Conservation (phyloP, 768 basidiomycete species). For the Tricholoma bakamatsutake region DNA sequence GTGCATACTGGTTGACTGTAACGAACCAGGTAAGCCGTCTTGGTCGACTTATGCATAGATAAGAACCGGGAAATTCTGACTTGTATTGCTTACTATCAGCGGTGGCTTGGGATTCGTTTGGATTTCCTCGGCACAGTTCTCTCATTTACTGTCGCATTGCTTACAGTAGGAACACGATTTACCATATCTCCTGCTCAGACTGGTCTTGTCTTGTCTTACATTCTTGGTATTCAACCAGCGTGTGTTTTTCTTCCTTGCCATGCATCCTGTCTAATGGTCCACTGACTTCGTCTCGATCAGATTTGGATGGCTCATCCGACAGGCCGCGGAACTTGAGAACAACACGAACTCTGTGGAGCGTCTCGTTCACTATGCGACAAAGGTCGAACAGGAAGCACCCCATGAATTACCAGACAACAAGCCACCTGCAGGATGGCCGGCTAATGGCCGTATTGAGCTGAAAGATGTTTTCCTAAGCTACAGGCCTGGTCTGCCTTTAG, state of each 20-base stretch:
- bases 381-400: constrained; percentile 78
- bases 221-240: constrained; percentile 73
- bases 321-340: constrained; percentile 84
- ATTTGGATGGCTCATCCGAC: constrained; percentile 73
- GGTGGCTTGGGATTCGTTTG: constrained; percentile 88
- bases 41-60: background rate
- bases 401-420: constrained; percentile 56
- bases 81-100: constrained; percentile 25
- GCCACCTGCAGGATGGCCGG: constrained; percentile 68
- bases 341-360: constrained; percentile 92
- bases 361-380: constrained; percentile 72
- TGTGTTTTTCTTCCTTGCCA: constrained; percentile 13
- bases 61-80: constrained; percentile 8
- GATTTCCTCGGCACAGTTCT: constrained; percentile 73
- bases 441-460: constrained; percentile 66
- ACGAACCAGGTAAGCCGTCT: constrained; percentile 59
- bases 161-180: constrained; percentile 70
- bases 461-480: constrained; percentile 75
- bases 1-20: constrained; percentile 84
- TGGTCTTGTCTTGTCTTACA: constrained; percentile 72
- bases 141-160: constrained; percentile 73
- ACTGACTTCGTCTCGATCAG: constrained; percentile 23
- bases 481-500: constrained; percentile 81
- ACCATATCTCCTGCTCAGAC: constrained; percentile 76
- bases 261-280: constrained; percentile 1